Evolutionary conservation across 768 basidiomycete species (phyloP).

Genomic region (Dacryopinax primogenitus): DNA sequence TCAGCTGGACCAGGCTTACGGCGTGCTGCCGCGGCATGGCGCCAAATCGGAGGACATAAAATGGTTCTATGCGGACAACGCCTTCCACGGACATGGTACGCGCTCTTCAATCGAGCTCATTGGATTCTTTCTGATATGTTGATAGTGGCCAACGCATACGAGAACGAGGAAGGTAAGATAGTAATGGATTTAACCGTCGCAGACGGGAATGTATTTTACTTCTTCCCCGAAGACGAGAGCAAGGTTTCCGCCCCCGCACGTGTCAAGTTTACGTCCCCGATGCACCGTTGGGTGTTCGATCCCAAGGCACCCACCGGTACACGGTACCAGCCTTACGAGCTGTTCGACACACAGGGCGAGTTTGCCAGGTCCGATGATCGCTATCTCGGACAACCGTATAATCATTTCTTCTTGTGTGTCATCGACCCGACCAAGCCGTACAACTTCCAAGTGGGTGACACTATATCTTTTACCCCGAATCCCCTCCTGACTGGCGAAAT

Average conservation of each 20-base stretch:
- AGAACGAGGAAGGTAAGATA: background rate
- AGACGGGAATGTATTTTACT: conserved; percentile 12
- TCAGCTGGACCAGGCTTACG: conserved; percentile 10
- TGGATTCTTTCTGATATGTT: background rate
- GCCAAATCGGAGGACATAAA: conserved; percentile 13
- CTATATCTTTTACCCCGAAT: background rate
- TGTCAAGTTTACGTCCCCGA: conserved; percentile 6
- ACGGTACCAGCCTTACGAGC: background rate
- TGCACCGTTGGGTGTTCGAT: conserved; percentile 12
- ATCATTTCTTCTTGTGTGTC: conserved; percentile 10
- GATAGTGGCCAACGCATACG: conserved; percentile 6
- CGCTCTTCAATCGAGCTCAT: background rate
- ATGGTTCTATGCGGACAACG: conserved; percentile 13
- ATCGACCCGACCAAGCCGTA: conserved; percentile 12
- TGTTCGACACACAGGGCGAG: conserved; percentile 13
- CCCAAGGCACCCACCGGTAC: conserved; percentile 10
- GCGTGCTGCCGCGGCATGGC: conserved; percentile 6
- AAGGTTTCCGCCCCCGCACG: conserved; percentile 3
- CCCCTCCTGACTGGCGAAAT: background rate
- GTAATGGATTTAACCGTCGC: background rate
- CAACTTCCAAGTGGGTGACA: conserved; percentile 8
- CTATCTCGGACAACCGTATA: conserved; percentile 9
- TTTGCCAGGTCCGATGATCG: conserved; percentile 14
- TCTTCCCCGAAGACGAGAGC: conserved; percentile 10
- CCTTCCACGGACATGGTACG: conserved; percentile 10